phyloP scores from a whole-genome alignment of 2,329 filamentous ascomycete genomes.

The Mycogone perniciosa region DNA sequence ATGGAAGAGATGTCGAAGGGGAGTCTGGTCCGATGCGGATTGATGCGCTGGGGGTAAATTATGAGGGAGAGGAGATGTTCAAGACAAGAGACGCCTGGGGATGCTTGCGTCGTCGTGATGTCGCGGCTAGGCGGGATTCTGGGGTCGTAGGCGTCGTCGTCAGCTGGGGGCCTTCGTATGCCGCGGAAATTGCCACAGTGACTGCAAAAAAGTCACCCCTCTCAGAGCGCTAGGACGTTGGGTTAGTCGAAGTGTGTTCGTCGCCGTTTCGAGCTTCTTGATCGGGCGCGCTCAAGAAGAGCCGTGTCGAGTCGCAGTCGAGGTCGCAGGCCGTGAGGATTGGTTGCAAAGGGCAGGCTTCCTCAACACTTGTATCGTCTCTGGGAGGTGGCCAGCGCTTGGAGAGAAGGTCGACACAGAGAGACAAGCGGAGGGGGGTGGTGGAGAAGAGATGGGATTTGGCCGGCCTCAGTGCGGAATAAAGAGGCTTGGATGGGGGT shows the following conservation, averaged over 20 bases:
- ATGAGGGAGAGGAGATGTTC: neutral
- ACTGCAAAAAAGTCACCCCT: constrained; percentile 10
- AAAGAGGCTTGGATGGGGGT: constrained; percentile 15
- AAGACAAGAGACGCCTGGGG: constrained; percentile 1
- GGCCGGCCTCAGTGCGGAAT: constrained; percentile 21
- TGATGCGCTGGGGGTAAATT: neutral
- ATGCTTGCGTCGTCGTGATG: constrained; percentile 9
- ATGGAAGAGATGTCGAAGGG: neutral
- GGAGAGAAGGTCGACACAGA: constrained; percentile 3
- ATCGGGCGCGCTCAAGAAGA: neutral
- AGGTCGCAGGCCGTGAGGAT: constrained; percentile 6
- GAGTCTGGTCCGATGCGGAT: constrained; percentile 1
- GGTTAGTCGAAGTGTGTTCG: neutral
- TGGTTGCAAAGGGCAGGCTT: neutral
- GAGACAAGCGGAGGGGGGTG: constrained; percentile 6
- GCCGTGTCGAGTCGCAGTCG: neutral
- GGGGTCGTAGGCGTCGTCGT: constrained; percentile 20
- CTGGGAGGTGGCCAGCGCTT: neutral
- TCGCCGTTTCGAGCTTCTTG: neutral
- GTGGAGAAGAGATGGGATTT: constrained; percentile 6
- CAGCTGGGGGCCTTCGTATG: constrained; percentile 23
- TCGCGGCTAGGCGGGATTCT: constrained; percentile 6
- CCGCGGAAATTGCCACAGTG: constrained; percentile 17
- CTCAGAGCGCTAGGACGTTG: constrained; percentile 4
- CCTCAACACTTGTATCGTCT: constrained; percentile 5